Evolutionary conservation across 257 asterid species (phyloP), one percentile per base, ranked within the genome.

Genomic region (Misopates orontium): DNA sequence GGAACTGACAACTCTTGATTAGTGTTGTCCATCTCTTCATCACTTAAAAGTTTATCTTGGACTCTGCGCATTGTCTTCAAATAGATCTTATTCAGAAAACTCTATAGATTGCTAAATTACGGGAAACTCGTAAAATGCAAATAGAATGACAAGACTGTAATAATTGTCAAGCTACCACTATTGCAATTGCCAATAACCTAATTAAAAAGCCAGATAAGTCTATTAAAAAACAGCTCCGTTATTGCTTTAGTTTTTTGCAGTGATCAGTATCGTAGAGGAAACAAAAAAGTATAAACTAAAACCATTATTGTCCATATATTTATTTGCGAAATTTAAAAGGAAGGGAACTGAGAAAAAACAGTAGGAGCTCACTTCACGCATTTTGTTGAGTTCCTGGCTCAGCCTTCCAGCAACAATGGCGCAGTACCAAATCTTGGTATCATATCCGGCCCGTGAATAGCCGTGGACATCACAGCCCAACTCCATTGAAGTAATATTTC

Each of bases 401-500:
- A 77, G 86, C 73, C 99, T 82, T 73, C 97, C 99, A 67, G 89
- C 93, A 68, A 86, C 78, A 75, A 94, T 75, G 76, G 87, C 97
- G 80, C 99, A 94, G 64, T 94, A 94, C 99, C 99, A 94, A 69
- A 88, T 69, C 84, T 70, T 87, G 68, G 86, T 70, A 79, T 78
- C 97, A 71, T 69, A 75, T 54, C 96, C 95, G 2, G 95, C 92
- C 70, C 96, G 96, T 61, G 99, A 94, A 80, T 72, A 79, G 68
- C 97, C 97, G 48, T 83, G 76, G 16, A 87, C 87, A 78, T 86
- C 89, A 63, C 99, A 94, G 42, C 99, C 99, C 80, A 94, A 78
- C 68, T 88, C 99, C 77, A 56, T 64, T 14, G 99, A 66, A 55
- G 99, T 87, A 64, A 82, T 42, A 64, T 82, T 90, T 86, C 99